A percentile compares a stretch with the other conserved stretches of the same genome.
These are phyloP conservation scores for Solanum clarkiae DNA, from an alignment of 257 asterid species.

Conservation along the genomic window DNA sequence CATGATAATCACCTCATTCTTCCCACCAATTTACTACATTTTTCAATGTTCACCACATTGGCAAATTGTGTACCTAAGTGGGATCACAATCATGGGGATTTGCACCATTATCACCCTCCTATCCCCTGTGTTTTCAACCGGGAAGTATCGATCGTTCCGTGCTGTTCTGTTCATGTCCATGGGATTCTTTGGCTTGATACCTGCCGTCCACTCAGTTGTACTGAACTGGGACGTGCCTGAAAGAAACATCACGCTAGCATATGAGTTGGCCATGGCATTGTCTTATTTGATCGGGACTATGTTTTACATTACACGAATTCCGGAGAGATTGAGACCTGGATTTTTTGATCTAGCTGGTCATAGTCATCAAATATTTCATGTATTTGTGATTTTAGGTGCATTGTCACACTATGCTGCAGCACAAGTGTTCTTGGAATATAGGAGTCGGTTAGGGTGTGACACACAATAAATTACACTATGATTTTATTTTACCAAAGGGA, in stretches of 20 bases:
- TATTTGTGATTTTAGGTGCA: constrained; percentile 83
- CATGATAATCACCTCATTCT: constrained; percentile 93
- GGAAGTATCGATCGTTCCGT: constrained; percentile 49
- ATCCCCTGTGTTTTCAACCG: constrained; percentile 52
- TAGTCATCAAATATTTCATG: constrained; percentile 90
- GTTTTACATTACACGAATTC: constrained; percentile 55
- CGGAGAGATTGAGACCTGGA: constrained; percentile 92
- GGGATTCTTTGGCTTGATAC: constrained; percentile 83
- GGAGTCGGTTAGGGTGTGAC: constrained; percentile 39
- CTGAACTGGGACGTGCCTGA: constrained; percentile 74
- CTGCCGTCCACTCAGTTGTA: constrained; percentile 50
- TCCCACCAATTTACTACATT: constrained; percentile 93
- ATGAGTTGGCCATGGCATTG: constrained; percentile 66
- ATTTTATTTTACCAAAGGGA: background rate
- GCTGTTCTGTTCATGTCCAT: constrained; percentile 65
- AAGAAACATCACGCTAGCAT: constrained; percentile 35
- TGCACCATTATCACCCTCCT: constrained; percentile 55
- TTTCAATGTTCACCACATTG: constrained; percentile 77
- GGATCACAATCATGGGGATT: constrained; percentile 61
- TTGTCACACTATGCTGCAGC: constrained; percentile 96
- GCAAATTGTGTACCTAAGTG: constrained; percentile 61
- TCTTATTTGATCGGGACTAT: constrained; percentile 61
- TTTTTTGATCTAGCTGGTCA: constrained; percentile 89
- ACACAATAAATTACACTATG: background rate
- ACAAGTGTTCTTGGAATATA: constrained; percentile 43